phyloP scores from a whole-genome alignment of 202 grass and related monocot genomes.

The Sporobolus alterniflorus region DNA sequence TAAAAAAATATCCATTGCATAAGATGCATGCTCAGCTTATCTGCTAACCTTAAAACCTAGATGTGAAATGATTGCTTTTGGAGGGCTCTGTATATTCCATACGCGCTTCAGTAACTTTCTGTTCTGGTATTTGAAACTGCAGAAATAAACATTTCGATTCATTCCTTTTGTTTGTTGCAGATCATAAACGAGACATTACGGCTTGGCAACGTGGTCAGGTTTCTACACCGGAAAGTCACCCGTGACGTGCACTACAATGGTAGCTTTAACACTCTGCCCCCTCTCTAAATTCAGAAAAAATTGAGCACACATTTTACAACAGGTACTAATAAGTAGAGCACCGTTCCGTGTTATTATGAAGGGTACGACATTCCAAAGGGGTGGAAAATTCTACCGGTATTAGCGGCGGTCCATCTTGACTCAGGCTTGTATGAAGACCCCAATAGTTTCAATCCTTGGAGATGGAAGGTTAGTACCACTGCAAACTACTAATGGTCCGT shows the following conservation, averaged over 20 bases:
- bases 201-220: conserved; percentile 94
- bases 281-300: neutral
- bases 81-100: no score
- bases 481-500: no score
- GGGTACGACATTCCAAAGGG: conserved; percentile 90
- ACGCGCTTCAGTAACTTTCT: neutral
- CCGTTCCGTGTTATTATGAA: conserved; percentile 26
- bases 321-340: neutral
- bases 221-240: conserved; percentile 94
- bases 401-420: conserved; percentile 86
- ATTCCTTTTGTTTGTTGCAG: conserved; percentile 39
- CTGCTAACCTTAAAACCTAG: neutral
- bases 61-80: no score
- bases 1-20: neutral
- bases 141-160: neutral
- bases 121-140: no score
- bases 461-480: conserved; percentile 81
- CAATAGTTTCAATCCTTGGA: conserved; percentile 85
- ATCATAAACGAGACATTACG: conserved; percentile 97
- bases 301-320: neutral
- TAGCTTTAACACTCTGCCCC: conserved; percentile 13
- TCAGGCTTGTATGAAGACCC: conserved; percentile 78
- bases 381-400: conserved; percentile 95
- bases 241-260: conserved; percentile 93
- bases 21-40: neutral